phyloP scores from a whole-genome alignment of 139 green algal species.

The Volvox africanus region DNA sequence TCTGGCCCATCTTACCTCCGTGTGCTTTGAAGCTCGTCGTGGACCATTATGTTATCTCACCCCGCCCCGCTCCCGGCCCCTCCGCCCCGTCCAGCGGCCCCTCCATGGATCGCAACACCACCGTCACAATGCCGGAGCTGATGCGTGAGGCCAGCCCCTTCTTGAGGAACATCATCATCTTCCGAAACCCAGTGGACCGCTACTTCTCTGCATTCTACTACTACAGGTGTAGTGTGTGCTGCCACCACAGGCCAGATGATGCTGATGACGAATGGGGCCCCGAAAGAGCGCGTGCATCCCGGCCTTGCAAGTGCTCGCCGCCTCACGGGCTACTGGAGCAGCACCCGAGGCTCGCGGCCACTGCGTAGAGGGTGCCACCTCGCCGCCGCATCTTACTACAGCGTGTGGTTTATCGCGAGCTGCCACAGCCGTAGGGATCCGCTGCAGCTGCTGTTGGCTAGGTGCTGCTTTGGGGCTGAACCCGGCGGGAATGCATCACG shows the following conservation, averaged over 20 bases:
- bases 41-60: not conserved
- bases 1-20: not conserved
- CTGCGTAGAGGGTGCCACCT: too few relatives aligned
- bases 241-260: too few relatives aligned
- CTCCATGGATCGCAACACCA: conserved; percentile 45
- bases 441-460: too few relatives aligned
- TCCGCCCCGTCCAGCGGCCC: conserved; percentile 39
- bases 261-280: not conserved
- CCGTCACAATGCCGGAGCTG: conserved; percentile 69
- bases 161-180: conserved; percentile 69
- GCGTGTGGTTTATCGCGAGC: too few relatives aligned
- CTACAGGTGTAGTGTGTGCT: conserved; percentile 67
- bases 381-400: too few relatives aligned
- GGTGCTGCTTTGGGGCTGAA: too few relatives aligned
- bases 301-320: too few relatives aligned
- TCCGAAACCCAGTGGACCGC: conserved; percentile 68
- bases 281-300: too few relatives aligned
- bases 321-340: too few relatives aligned
- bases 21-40: not conserved
- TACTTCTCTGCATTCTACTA: conserved; percentile 73
- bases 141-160: conserved; percentile 69
- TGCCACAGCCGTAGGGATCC: too few relatives aligned
- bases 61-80: not conserved
- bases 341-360: too few relatives aligned
- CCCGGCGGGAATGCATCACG: too few relatives aligned